Evolutionary conservation across 768 basidiomycete genomes (phyloP), one percentile per base, ranked within the genome.

Genomic region (Amanita thiersii): DNA sequence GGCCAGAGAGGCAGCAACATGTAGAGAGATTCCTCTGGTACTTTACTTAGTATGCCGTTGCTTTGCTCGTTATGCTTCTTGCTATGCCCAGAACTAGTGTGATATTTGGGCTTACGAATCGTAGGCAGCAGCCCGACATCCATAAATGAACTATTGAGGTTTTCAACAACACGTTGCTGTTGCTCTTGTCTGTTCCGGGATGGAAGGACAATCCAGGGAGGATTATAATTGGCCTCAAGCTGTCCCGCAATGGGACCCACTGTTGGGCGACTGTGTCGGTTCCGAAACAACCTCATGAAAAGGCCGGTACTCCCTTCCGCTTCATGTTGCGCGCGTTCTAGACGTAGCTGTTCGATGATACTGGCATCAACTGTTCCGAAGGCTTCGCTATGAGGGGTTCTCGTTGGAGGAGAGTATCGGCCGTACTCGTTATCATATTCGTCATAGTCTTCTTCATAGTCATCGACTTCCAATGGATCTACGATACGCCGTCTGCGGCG

Each of bases 1-100:
- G 81, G 77, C 86, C 86, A 90, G n/a, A 90, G 66, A 11, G 87
- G 87, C 12, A 90, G 66, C 18, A 88, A 70, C 87, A 90, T 89
- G 56, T 81, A 86, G 39, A 88, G 64, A 17, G 76, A 75, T 10
- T 88, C 84, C 4, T 72, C 59, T 0, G 81, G 81, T 26, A 89
- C 68, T 24, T 75, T 65, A 24, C 73, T 68, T 43, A 86, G 75
- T 47, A 83, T 65, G 20, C 52, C 40, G 23, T 39, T 42, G 37
- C 48, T 52, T 43, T 59, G 56, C 33, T 53, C 50, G 31, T 57
- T 49, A 51, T 60, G 60, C 44, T 56, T 55, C 44, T 58, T 64
- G 5, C 39, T 56, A 51, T 3, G 55, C 37, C 19, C 52, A 31
- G 17, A 49, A 25, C 26, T 45, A 37, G 41, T 49, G 36, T 17